Evolutionary conservation across 345 rosid species (phyloP).

Genomic region (Streptanthus diversifolius): DNA sequence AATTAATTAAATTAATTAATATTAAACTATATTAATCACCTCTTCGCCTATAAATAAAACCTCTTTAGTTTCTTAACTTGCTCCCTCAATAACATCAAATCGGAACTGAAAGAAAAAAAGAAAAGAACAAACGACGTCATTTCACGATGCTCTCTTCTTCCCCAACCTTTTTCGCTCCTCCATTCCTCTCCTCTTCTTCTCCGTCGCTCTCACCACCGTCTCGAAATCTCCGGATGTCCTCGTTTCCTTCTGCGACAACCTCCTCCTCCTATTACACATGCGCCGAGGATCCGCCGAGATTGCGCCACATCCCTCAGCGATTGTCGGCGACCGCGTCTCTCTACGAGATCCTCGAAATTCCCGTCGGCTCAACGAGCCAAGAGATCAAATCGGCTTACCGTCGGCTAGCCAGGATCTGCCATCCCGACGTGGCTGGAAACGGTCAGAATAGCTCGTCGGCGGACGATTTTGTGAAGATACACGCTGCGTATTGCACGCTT

Average conservation of each 20-base stretch:
- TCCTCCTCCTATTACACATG: constrained; percentile 16
- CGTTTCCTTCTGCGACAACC: background rate
- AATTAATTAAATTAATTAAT: background rate
- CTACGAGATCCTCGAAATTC: constrained; percentile 65
- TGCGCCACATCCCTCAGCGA: constrained; percentile 15
- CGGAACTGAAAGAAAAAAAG: background rate
- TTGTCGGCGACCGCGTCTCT: constrained; percentile 41
- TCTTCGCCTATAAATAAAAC: constrained; percentile 19
- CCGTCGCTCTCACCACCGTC: constrained; percentile 19
- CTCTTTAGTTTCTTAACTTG: background rate
- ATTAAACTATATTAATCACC: background rate
- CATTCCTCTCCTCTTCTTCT: constrained; percentile 10
- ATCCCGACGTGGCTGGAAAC: constrained; percentile 60
- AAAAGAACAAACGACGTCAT: background rate
- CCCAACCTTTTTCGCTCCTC: constrained; percentile 5
- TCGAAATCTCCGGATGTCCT: background rate
- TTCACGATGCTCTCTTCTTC: constrained; percentile 34
- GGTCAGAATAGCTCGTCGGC: constrained; percentile 41
- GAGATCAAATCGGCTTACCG: constrained; percentile 84
- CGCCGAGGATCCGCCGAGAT: background rate
- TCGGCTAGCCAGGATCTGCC: constrained; percentile 54
- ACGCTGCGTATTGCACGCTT: constrained; percentile 71
- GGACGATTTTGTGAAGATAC: constrained; percentile 64
- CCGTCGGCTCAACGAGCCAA: constrained; percentile 48
- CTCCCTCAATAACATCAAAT: background rate